Base-by-base conservation (phyloP, 2,329 filamentous ascomycete genomes). In the Pezizomycotina sp. region DNA sequence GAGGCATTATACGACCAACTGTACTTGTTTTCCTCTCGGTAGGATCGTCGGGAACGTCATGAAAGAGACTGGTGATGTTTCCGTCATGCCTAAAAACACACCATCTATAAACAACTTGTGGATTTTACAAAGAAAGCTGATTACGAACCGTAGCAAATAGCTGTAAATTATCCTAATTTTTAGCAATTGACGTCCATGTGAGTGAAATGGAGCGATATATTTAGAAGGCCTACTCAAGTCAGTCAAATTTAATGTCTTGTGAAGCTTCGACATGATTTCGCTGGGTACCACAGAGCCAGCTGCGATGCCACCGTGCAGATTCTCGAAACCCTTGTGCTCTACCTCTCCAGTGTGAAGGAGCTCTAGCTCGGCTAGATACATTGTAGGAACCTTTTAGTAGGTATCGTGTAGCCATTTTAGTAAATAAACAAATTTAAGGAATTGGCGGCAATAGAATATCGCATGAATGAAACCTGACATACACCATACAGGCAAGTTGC, bases 71-170 rank as follows among this genome's bases (percentile, higher is more conserved):
- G 77, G 77, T 31, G 65, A 68, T 1, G 84, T 93, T 59, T 93
- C 84, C 1, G 84, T 93, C 83, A 92, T 92, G 43, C 84, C 84
- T 56, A 93, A 95, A 62, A 84, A n/a, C n/a, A n/a, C n/a, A n/a
- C n/a, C n/a, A n/a, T n/a, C n/a, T n/a, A n/a, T n/a, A n/a, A n/a
- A n/a, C n/a, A n/a, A n/a, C n/a, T n/a, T n/a, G n/a, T n/a, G n/a
- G n/a, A n/a, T n/a, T n/a, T n/a, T n/a, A n/a, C n/a, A n/a, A n/a
- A n/a, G n/a, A n/a, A n/a, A n/a, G n/a, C n/a, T n/a, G n/a, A n/a
- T n/a, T n/a, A n/a, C n/a, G n/a, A n/a, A n/a, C n/a, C n/a, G n/a
- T n/a, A n/a, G n/a, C n/a, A n/a, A n/a, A n/a, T n/a, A n/a, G n/a
- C n/a, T n/a, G n/a, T n/a, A n/a, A n/a, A n/a, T n/a, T n/a, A n/a